These are phyloP conservation scores for Rubia peregrina DNA, from an alignment of 305 asterid genomes.

Conservation along the genomic window DNA sequence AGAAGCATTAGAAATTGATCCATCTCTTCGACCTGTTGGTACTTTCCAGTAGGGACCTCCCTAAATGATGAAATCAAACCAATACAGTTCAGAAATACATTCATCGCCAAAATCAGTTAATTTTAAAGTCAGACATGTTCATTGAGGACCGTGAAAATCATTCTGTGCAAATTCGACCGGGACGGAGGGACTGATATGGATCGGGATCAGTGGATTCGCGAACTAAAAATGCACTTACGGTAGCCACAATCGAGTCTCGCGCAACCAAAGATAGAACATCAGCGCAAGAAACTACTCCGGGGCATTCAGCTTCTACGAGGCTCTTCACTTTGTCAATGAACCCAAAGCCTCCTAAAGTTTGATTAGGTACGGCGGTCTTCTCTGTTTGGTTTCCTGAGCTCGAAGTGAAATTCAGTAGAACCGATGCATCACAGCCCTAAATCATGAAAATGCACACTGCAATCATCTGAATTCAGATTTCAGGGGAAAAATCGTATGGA, in stretches of 20 bases:
- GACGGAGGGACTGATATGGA: no score
- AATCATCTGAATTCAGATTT: not conserved
- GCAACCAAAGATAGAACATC: constrained; percentile 54
- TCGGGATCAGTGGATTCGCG: no score
- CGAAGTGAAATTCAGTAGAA: constrained; percentile 50
- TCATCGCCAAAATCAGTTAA: not conserved
- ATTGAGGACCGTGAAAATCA: no score
- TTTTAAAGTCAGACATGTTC: not conserved
- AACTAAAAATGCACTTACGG: constrained; percentile 29
- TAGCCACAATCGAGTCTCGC: constrained; percentile 52
- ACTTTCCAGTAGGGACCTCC: constrained; percentile 83
- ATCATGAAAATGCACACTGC: not conserved
- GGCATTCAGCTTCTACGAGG: constrained; percentile 56
- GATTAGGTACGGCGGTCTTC: constrained; percentile 47
- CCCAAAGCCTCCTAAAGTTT: constrained; percentile 46
- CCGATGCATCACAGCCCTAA: constrained; percentile 75
- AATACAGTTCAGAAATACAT: not conserved
- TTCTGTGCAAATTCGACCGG: no score
- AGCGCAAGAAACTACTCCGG: constrained; percentile 64
- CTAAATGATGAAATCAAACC: constrained; percentile 19
- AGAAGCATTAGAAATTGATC: constrained; percentile 44
- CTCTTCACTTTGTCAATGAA: constrained; percentile 41
- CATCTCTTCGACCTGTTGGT: constrained; percentile 78
- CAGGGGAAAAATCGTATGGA: not conserved
- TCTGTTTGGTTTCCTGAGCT: constrained; percentile 59